Base-by-base conservation (phyloP, 2,329 filamentous ascomycete species). In the Esteya vermicola region DNA sequence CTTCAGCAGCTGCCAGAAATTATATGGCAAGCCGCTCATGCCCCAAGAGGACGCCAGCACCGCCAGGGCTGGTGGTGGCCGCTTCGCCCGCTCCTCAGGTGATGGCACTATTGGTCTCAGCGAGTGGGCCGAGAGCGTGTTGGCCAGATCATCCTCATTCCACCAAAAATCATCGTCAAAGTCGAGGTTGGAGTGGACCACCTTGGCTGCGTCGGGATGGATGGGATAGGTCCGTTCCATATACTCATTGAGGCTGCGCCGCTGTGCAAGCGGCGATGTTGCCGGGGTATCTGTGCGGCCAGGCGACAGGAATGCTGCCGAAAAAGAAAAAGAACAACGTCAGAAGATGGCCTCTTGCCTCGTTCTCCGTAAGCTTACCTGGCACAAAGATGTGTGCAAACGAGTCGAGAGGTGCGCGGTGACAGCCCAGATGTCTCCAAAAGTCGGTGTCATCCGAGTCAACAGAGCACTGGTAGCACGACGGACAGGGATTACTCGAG, bases 161-260 rank as follows among this genome's bases (percentile, higher is more conserved):
- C 68, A 71, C 71, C 71, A 75, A 48, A 75, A 75, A 2, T 61
- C 61, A 46, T 75, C 71, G 25, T 67, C 59, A 41, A 70, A 73
- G 48, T 75, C 71, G 4, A 71, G 50, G 39, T 64, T 60, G 4
- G 54, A 50, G 40, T 61, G 61, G 14, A 68, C 64, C 43, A 63
- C 52, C n/a, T 60, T 56, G 2, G 57, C 50, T 21, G 60, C 55
- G 12, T 59, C 55, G n/a, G 56, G 51, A n/a, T 57, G 53, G 18
- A 65, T 53, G 13, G 59, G 55, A 40, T 68, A 72, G 1, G 57
- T 56, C 13, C 60, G 57, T 36, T 71, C 61, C 9, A 75, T 55
- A 42, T 64, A 65, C 19, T 72, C 65, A 49, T 73, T 73, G 47
- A 74, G 61, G 41, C 60, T 65, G 18, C 62, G 62, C 37, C 67